Base-by-base conservation (phyloP, 2,329 filamentous ascomycete genomes). In the Pseudopithomyces chartarum region DNA sequence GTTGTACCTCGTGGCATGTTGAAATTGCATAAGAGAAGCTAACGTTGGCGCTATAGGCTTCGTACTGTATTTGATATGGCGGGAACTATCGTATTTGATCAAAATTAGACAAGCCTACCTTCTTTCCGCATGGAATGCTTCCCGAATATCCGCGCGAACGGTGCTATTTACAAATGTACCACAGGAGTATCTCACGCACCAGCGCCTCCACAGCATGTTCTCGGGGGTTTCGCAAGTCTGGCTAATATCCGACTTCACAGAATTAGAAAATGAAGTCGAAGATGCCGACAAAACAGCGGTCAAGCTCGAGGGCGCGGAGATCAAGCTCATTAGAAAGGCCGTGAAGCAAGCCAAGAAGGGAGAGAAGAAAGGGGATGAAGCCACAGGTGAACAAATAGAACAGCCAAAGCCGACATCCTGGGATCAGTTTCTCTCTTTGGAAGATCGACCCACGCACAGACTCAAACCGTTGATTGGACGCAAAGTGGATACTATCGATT, bases 271-370 rank as follows among this genome's bases (percentile, higher is more conserved):
- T 4, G 19, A 52, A 2, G 54, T 56, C 19, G 49, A 56, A 20
- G 54, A 56, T 17, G 17, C 52, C 10, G 34, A 52, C 7, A 10
- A 56, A 8, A 52, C 43, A 6, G 36, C 50, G 12, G n/a, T 42
- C n/a, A 56, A 52, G 20, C 49, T 52, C n/a, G 49, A 52, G 40
- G 19, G 39, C 13, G 49, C 22, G 6, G 49, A 52, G n/a, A 52
- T 52, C 20, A 52, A 52, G n/a, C 12, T 52, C 19, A 52, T 52
- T 4, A 17, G 44, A 20, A 33, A 52, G 29, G 23, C 49, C 12
- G 49, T 52, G 5, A 52, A 52, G 17, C 22, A 42, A 15, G 39
- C 26, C 11, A 23, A 13, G 23, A 50, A 50, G 22, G 23, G 11
- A 3, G 40, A 32, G 34, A 46, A 38, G 3, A 32, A 19, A 12